phyloP scores from a whole-genome alignment of 1,139 yeast species.

The Yamadazyma atlantica region DNA sequence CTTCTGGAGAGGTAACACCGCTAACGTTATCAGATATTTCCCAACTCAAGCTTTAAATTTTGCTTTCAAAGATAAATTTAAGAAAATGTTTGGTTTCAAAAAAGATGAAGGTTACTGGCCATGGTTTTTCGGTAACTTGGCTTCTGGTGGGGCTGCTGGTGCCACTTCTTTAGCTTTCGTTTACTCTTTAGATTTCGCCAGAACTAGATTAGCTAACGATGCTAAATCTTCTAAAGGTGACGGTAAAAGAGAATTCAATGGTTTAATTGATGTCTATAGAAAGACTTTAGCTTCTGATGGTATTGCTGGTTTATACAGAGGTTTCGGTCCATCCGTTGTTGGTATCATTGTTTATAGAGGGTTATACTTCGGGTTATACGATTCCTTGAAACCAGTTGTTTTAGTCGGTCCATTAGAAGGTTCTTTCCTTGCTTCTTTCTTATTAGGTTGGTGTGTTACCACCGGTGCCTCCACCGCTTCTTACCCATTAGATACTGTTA shows the following conservation, averaged over 20 bases:
- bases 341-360: conserved; percentile 59
- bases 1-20: conserved; percentile 61
- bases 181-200: conserved; percentile 55
- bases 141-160: conserved; percentile 58
- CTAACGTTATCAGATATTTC: conserved; percentile 56
- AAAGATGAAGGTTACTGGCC: conserved; percentile 50
- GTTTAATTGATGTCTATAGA: conserved; percentile 54
- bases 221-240: conserved; percentile 52
- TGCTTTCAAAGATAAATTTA: conserved; percentile 55
- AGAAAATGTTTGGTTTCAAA: conserved; percentile 53
- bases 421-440: conserved; percentile 55
- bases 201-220: conserved; percentile 57
- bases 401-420: conserved; percentile 57
- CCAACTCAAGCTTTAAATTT: conserved; percentile 57
- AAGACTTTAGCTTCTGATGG: conserved; percentile 55
- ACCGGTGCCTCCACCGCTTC: conserved; percentile 57
- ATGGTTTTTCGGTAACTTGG: conserved; percentile 57
- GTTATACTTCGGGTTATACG: conserved; percentile 56
- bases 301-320: conserved; percentile 59
- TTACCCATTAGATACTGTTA: conserved; percentile 55
- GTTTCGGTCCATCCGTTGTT: conserved; percentile 55
- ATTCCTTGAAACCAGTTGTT: conserved; percentile 54
- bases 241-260: conserved; percentile 52
- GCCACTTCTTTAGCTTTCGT: conserved; percentile 56
- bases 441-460: conserved; percentile 56